Conservation (phyloP, 148 eudicot species). For the Hydrangea macrophylla region DNA sequence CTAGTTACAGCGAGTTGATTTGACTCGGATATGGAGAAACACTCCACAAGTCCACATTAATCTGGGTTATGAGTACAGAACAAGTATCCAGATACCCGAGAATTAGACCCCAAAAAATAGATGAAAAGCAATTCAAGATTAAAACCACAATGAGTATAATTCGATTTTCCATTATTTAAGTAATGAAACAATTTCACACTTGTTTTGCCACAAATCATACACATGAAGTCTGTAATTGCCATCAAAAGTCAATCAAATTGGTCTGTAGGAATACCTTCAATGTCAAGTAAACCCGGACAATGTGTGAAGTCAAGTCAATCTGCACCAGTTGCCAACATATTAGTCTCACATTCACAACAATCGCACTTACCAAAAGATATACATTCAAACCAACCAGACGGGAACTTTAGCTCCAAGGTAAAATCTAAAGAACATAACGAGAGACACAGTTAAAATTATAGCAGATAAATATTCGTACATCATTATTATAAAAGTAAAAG, state of each 20-base stretch:
- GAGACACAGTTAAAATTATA: too few relatives aligned
- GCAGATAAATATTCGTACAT: too few relatives aligned
- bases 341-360: constrained; percentile 3
- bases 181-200: neutral
- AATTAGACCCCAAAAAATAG: neutral
- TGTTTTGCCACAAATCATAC: neutral
- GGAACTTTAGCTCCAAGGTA: neutral
- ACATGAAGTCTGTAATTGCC: neutral
- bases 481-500: too few relatives aligned
- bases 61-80: neutral
- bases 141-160: neutral
- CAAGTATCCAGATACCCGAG: too few relatives aligned
- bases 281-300: constrained; percentile 73
- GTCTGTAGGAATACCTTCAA: constrained; percentile 58
- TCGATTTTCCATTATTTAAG: neutral
- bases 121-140: too few relatives aligned
- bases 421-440: neutral
- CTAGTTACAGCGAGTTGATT: too few relatives aligned
- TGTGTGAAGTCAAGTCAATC: constrained; percentile 95
- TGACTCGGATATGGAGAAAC: neutral
- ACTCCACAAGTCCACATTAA: neutral
- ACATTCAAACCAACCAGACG: too few relatives aligned
- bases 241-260: neutral
- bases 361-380: too few relatives aligned
- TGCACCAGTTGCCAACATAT: constrained; percentile 34